Evolutionary conservation across 768 basidiomycete species (phyloP).

Genomic region (Suillus tomentosus): DNA sequence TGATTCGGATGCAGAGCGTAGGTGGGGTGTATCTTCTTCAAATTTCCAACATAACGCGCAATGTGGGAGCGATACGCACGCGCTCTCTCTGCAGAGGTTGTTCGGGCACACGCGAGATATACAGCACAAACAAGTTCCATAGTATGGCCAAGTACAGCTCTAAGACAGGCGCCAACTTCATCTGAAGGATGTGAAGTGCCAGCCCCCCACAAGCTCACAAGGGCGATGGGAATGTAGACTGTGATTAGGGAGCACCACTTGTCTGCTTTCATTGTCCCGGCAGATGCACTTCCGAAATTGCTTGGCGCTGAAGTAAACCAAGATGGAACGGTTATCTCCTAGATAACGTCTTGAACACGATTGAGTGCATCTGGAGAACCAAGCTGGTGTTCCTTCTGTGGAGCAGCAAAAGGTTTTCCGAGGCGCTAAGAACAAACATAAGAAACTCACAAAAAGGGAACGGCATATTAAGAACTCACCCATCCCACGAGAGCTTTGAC

Average conservation of each 20-base stretch:
- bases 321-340: too few relatives aligned
- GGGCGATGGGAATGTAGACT: too few relatives aligned
- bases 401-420: not conserved
- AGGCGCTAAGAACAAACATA: not conserved
- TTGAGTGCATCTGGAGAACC: too few relatives aligned
- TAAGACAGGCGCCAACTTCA: too few relatives aligned
- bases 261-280: too few relatives aligned
- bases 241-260: too few relatives aligned
- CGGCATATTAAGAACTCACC: not conserved
- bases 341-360: too few relatives aligned
- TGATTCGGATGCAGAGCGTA: constrained; percentile 25
- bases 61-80: constrained; percentile 21
- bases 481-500: not conserved
- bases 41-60: constrained; percentile 20
- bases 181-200: too few relatives aligned
- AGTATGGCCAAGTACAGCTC: constrained; percentile 18
- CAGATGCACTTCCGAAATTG: too few relatives aligned
- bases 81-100: constrained; percentile 11
- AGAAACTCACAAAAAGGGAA: not conserved
- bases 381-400: too few relatives aligned
- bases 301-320: too few relatives aligned
- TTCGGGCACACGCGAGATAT: constrained; percentile 22
- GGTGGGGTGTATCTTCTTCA: constrained; percentile 23
- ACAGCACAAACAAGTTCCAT: constrained; percentile 34
- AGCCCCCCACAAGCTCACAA: too few relatives aligned